Conservation (phyloP, 2,329 filamentous ascomycete genomes). For the Monosporascus sp. region DNA sequence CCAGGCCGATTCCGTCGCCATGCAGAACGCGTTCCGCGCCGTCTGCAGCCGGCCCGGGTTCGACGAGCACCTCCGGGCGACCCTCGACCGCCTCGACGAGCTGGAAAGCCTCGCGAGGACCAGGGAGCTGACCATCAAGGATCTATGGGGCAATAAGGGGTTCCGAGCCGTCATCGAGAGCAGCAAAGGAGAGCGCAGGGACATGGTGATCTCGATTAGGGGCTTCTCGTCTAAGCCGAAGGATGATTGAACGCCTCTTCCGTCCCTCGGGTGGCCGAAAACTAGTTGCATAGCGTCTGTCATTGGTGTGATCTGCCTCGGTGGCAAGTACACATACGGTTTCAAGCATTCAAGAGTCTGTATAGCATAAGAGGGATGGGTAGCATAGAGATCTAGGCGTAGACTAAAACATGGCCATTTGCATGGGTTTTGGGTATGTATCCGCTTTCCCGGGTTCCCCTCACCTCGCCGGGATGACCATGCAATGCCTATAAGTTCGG, state of each 20-base stretch:
- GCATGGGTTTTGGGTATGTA: too few relatives aligned
- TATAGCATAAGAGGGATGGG: too few relatives aligned
- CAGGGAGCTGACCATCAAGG: slow-evolving; percentile 52
- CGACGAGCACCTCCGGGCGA: slow-evolving; percentile 46
- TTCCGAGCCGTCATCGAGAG: slow-evolving; percentile 9
- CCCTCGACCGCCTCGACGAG: slow-evolving; percentile 46
- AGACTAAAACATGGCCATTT: too few relatives aligned
- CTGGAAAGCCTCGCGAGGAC: slow-evolving; percentile 50
- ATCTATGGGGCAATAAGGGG: slow-evolving; percentile 14
- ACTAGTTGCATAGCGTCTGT: too few relatives aligned
- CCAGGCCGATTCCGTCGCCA: slow-evolving; percentile 50
- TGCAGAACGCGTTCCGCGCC: slow-evolving; percentile 53
- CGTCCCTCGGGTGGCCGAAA: too few relatives aligned
- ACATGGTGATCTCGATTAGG: not conserved
- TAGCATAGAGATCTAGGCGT: too few relatives aligned
- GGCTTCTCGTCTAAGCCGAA: not conserved
- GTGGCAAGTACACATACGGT: too few relatives aligned
- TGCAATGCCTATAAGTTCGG: too few relatives aligned
- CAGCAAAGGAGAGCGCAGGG: not conserved
- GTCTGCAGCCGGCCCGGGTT: slow-evolving; percentile 46
- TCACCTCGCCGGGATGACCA: too few relatives aligned
- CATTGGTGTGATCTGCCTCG: too few relatives aligned
- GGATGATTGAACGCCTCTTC: not conserved
- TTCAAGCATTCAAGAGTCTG: too few relatives aligned
- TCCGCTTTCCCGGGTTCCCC: too few relatives aligned